Evolutionary conservation across 225 moss, liverwort and hornwort species (phyloP), one percentile per base, ranked within the genome.

Genomic region (Anthoceros angustus): DNA sequence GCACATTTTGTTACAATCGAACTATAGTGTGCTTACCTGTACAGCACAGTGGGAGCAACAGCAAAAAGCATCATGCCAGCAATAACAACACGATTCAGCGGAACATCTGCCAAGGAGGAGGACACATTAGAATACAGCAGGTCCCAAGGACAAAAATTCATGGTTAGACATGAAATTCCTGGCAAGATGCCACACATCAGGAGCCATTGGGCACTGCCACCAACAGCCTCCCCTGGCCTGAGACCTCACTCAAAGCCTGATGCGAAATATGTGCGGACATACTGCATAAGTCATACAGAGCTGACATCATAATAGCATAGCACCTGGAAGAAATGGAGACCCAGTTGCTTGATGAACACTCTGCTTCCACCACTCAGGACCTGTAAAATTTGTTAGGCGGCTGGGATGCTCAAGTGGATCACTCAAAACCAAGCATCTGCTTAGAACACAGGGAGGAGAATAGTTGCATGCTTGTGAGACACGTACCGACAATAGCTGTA

Each of bases 401-500:
- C 39, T 10, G 8, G 42, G 24, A 21, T 10, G 15, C 42, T 11
- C 41, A 40, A 65, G 5, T 15, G 23, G 5, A 12, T 41, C 39
- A 25, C 42, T 42, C 25, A 12, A 6, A 68, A 8, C 67, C 23
- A 32, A 9, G 4, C 45, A 49, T 18, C 45, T 4, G 7, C 5
- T 55, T 24, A 45, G 18, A 60, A 40, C 2, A 12, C n/a, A 3
- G 32, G 26, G 12, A 64, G 48, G 24, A 63, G 49, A 49, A 72
- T 7, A 15, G 6, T 55, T 55, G 55, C n/a, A 18, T 15, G 15
- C 23, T 23, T 55, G 38, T 25, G 4, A 10, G 42, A 64, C 7
- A 66, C 75, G 12, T 85, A 89, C 89, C 93, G 76, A 93, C 86
- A 74, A 86, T 63, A 78, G 69, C 78, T 63, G 90, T 90, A n/a